Base-by-base conservation (phyloP, 768 basidiomycete species). In the Auriscalpium microsporum region DNA sequence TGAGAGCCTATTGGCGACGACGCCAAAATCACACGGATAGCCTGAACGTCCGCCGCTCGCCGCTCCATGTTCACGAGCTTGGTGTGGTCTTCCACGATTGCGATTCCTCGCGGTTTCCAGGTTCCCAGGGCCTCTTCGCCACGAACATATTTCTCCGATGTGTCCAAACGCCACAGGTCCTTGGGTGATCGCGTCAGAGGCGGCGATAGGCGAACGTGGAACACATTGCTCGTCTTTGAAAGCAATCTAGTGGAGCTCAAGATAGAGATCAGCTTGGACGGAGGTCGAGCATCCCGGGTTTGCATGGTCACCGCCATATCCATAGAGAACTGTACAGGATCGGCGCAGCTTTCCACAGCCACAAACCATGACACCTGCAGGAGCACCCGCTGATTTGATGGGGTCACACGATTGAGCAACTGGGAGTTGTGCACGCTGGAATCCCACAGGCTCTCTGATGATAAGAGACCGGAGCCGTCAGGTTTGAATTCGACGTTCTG, bases 141-240 rank as follows among this genome's bases (percentile, higher is more conserved):
- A 46, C 86, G 80, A 0, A 99, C 94, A 69, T 94, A 97, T 68
- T 93, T 94, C 71, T 90, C 88, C 33, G 90, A 84, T 1, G 95
- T 97, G 72, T 99, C 93, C 51, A 98, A 75, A 42, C 94, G 76
- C 96, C 95, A 97, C 13, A 99, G 75, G 59, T 97, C 94, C 66
- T 83, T 83, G 2, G 91, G 80, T 1, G 88, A 93, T 45, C 91
- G 83, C 17, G 90, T 92, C 58, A 90, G 72, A 14, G 90, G 87
- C 11, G 95, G 94, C 3, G 83, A 82, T 35, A 98, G 76, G 46
- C 80, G 78, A 49, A 98, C 78, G 35, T 76, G 80, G 75, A 94
- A 99, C 46, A 96, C 79, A n/a, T 83, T 81, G 64, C 87, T 90
- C 40, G 85, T 82, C 71, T 88, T 87, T 35, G 83, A 75, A 17